Evolutionary conservation across 306 rosid species (phyloP), one percentile per base, ranked within the genome.

Genomic region (Prunus fruticosa): DNA sequence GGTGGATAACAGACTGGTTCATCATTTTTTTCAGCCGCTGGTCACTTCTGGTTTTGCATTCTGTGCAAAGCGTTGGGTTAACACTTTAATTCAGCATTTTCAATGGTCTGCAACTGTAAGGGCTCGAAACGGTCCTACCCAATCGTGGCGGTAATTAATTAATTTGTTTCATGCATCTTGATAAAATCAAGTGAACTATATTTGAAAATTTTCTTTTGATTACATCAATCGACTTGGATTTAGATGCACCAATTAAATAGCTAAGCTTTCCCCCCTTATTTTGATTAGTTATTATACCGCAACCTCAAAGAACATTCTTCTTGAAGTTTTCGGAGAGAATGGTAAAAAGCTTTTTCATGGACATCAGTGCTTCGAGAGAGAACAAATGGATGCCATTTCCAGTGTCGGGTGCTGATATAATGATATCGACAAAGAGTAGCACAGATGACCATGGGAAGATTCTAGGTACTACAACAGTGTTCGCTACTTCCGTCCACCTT

Each of bases 31-130:
- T 49, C 53, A 49, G 53, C 53, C 18, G 0, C 53, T 49, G 53
- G 52, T 49, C 1, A 12, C 15, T 3, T 78, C 87, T 27, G 87
- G 86, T 69, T 82, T 83, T 69, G 88, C 83, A 53, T 90, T 86
- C 68, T 49, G 92, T 25, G 89, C 96, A 56, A 64, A 76, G 3
- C 92, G 90, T 34, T 90, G 95, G 95, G 23, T 90, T 72, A 58
- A 62, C 76, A 54, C 78, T 11, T 9, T 87, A 19, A 27, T 75
- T 75, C 77, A 73, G 11, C 82, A 87, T 8, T 58, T 20, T 75
- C 89, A 80, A 34, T 76, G 71, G 75, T 67, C 13, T 18, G 64
- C 8, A 34, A 34, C 41, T 34, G 41, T 34, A 34, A 34, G 41
- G 41, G 41, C 6, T 34, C 41, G 8, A 34, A 34, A 34, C 41